Percentiles rank a stretch among this genome's conserved stretches.
These are phyloP conservation scores for Garcia nutans DNA, from an alignment of 345 rosid genomes.

Conservation along the genomic window DNA sequence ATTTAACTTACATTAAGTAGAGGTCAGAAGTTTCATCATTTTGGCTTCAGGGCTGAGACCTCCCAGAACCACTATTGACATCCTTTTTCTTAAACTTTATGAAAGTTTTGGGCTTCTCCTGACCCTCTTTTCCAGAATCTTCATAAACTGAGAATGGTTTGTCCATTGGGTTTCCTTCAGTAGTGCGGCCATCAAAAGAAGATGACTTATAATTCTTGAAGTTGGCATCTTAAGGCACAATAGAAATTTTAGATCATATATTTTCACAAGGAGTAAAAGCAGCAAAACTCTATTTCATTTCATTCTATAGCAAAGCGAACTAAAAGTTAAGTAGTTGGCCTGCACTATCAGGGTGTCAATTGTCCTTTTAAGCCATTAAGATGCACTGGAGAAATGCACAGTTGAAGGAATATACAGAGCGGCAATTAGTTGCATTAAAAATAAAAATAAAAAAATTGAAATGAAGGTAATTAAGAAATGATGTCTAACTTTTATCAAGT, in stretches of 20 bases:
- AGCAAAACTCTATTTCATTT: neutral
- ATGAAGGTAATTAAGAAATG: neutral
- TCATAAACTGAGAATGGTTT: constrained; percentile 26
- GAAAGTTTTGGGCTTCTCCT: constrained; percentile 24
- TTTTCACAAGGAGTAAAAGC: neutral
- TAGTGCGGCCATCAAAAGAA: constrained; percentile 18
- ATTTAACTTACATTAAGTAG: constrained; percentile 53
- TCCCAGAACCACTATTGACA: constrained; percentile 17
- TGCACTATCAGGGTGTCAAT: neutral
- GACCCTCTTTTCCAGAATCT: constrained; percentile 21
- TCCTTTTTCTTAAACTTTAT: constrained; percentile 21
- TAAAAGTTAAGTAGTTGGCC: neutral
- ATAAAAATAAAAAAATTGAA: neutral
- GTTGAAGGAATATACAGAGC: neutral
- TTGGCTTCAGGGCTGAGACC: constrained; percentile 32
- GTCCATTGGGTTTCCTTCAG: constrained; percentile 20
- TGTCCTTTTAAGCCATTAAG: neutral
- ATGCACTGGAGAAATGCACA: neutral
- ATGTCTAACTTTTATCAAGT: constrained; percentile 41
- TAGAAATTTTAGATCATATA: neutral
- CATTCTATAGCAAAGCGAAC: neutral
- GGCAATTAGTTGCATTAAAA: neutral
- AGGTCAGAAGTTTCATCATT: constrained; percentile 58
- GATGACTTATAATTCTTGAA: constrained; percentile 14
- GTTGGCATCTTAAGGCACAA: constrained; percentile 32